Evolutionary conservation across 352 stramenopile genomes (phyloP).

Genomic region (Phytophthora hibernalis): DNA sequence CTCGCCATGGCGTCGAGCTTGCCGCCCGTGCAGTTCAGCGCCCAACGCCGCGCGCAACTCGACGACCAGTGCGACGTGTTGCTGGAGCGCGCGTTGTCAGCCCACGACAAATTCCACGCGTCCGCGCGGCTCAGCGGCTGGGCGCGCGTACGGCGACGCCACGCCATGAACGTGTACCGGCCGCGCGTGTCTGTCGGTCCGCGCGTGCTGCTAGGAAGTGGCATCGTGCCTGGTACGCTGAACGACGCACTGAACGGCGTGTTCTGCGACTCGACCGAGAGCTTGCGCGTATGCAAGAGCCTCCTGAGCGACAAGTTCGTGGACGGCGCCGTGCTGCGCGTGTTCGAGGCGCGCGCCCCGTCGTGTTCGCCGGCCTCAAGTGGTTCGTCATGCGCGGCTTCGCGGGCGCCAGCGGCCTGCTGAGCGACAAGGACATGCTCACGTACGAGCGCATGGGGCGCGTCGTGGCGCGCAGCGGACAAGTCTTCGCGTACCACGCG

Average conservation of each 20-base stretch:
- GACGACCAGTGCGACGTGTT: constrained; percentile 61
- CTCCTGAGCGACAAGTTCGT: constrained; percentile 61
- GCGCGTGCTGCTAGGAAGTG: constrained; percentile 56
- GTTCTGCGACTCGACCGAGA: constrained; percentile 65
- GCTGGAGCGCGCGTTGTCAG: constrained; percentile 53
- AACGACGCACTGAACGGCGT: constrained; percentile 58
- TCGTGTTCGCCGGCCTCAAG: constrained; percentile 71
- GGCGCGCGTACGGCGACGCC: constrained; percentile 56
- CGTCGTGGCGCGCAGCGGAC: constrained; percentile 55
- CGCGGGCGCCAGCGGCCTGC: constrained; percentile 39
- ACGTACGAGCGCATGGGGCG: constrained; percentile 69
- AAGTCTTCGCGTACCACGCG: constrained; percentile 67
- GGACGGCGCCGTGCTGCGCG: constrained; percentile 58
- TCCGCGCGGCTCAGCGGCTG: constrained; percentile 42
- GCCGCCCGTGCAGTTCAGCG: constrained; percentile 41
- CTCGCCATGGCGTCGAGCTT: too few species aligned
- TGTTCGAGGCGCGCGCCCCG: constrained; percentile 55
- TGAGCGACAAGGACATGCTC: constrained; percentile 60
- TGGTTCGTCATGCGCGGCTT: constrained; percentile 58
- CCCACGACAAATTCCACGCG: constrained; percentile 59
- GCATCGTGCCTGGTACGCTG: constrained; percentile 56
- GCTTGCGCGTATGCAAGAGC: constrained; percentile 55
- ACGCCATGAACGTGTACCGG: constrained; percentile 58
- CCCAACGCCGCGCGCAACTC: constrained; percentile 45
- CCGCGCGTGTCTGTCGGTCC: constrained; percentile 15